Percentiles rank a stretch among this genome's conserved stretches.
Conservation (phyloP, 225 moss, liverwort and hornwort genomes). For the Anthoceros angustus region DNA sequence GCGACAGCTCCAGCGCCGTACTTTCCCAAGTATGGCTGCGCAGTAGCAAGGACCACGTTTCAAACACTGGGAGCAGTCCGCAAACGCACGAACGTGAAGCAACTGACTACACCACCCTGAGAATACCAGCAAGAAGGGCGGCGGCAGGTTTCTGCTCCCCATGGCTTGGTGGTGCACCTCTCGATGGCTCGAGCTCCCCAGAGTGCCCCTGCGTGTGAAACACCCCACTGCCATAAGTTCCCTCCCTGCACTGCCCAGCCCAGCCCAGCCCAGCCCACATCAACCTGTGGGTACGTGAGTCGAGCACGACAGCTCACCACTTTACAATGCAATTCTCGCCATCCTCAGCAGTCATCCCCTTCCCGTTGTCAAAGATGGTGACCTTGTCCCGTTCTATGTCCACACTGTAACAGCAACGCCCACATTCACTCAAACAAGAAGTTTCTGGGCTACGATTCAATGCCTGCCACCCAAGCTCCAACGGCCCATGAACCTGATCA, state of each 20-base stretch:
- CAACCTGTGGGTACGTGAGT: not conserved
- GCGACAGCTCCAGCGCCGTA: conserved; percentile 77
- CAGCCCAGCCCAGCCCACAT: too few relatives aligned
- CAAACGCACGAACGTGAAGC: not conserved
- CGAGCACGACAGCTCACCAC: conserved; percentile 21
- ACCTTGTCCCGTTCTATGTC: conserved; percentile 30
- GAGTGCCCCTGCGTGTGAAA: conserved; percentile 32
- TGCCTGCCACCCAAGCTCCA: not conserved
- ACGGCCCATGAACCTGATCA: conserved; percentile 13
- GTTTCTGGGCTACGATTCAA: not conserved
- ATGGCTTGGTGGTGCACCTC: conserved; percentile 37
- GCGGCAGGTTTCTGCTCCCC: conserved; percentile 25
- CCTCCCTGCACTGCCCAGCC: too few relatives aligned
- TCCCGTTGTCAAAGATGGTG: conserved; percentile 54
- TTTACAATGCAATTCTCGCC: conserved; percentile 19
- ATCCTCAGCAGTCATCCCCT: conserved; percentile 40
- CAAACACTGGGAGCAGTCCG: not conserved
- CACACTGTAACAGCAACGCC: conserved; percentile 20
- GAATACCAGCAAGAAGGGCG: conserved; percentile 48
- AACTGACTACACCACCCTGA: not conserved
- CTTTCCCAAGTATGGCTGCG: conserved; percentile 60
- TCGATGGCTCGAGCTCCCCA: conserved; percentile 53
- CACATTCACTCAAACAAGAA: not conserved
- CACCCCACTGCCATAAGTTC: not conserved
- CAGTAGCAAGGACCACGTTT: not conserved